Conservation (phyloP, 2,329 filamentous ascomycete genomes). For the Hyphodiscus sp. region DNA sequence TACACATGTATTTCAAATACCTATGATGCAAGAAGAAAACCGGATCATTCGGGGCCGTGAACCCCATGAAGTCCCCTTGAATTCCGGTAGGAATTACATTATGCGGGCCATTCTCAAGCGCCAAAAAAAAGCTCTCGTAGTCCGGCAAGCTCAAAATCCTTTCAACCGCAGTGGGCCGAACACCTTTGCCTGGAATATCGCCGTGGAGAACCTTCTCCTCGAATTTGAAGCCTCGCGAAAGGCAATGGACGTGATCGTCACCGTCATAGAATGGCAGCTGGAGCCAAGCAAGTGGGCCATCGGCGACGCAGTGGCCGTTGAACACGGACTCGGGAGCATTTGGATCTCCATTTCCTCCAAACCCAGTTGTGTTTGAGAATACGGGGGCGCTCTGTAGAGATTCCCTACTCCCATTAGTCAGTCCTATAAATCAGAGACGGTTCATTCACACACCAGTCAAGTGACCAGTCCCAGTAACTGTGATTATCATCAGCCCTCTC, state of each 20-base stretch:
- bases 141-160: slow-evolving; percentile 6
- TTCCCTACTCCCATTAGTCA: not conserved
- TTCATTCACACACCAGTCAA: slow-evolving; percentile 18
- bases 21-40: not conserved
- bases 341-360: slow-evolving; percentile 28
- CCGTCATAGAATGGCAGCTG: slow-evolving; percentile 14
- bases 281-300: slow-evolving; percentile 25
- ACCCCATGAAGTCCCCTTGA: slow-evolving; percentile 25
- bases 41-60: slow-evolving; percentile 26
- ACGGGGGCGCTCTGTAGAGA: slow-evolving; percentile 6
- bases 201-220: slow-evolving; percentile 3
- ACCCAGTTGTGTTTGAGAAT: slow-evolving; percentile 21
- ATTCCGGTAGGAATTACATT: slow-evolving; percentile 23
- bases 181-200: not conserved
- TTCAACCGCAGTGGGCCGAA: slow-evolving; percentile 12
- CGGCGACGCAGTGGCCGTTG: slow-evolving; percentile 17
- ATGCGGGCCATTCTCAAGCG: slow-evolving; percentile 27
- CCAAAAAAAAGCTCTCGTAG: slow-evolving; percentile 15
- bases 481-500: too few relatives aligned
- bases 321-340: slow-evolving; percentile 6
- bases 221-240: slow-evolving; percentile 22
- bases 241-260: slow-evolving; percentile 19
- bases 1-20: not conserved
- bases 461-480: slow-evolving; percentile 33
- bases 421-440: too few relatives aligned